Percentiles rank a stretch among this genome's conserved stretches.
phyloP scores from a whole-genome alignment of 2,329 filamentous ascomycete species.

The Septoria linicola region DNA sequence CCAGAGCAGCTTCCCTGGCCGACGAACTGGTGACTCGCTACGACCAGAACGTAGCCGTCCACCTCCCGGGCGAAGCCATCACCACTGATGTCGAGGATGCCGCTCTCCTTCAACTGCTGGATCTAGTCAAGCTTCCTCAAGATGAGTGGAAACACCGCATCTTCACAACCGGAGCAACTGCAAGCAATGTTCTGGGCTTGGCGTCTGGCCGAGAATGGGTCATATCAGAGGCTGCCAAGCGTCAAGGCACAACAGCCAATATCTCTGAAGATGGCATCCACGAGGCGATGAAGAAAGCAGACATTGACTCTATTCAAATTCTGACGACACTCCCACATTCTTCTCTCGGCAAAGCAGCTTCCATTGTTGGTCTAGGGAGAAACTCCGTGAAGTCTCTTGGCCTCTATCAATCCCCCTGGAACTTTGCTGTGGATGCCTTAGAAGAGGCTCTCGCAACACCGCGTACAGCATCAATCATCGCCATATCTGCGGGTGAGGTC shows the following conservation, averaged over 20 bases:
- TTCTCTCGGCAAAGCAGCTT: constrained; percentile 78
- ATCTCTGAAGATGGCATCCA: constrained; percentile 71
- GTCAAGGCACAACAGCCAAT: constrained; percentile 37
- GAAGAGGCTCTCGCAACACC: constrained; percentile 58
- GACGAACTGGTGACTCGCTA: constrained; percentile 78
- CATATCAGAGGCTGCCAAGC: constrained; percentile 48
- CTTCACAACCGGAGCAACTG: constrained; percentile 74
- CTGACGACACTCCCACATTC: constrained; percentile 82
- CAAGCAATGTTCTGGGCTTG: constrained; percentile 64
- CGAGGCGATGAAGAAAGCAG: constrained; percentile 62
- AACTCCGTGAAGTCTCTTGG: constrained; percentile 63
- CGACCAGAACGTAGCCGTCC: constrained; percentile 83
- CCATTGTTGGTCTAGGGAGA: constrained; percentile 75
- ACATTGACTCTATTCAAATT: constrained; percentile 68
- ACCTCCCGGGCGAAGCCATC: constrained; percentile 73
- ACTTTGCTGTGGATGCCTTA: constrained; percentile 65
- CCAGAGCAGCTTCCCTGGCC: constrained; percentile 75
- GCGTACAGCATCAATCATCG: constrained; percentile 67
- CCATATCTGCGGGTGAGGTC: constrained; percentile 82
- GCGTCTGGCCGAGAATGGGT: constrained; percentile 70
- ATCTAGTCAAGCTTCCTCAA: constrained; percentile 62
- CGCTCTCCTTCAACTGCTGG: constrained; percentile 67
- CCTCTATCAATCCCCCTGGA: constrained; percentile 60
- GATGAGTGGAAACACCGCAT: constrained; percentile 67
- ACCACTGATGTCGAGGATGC: constrained; percentile 73